phyloP scores from a whole-genome alignment of 2,329 filamentous ascomycete genomes.

The Colletotrichum costaricense region DNA sequence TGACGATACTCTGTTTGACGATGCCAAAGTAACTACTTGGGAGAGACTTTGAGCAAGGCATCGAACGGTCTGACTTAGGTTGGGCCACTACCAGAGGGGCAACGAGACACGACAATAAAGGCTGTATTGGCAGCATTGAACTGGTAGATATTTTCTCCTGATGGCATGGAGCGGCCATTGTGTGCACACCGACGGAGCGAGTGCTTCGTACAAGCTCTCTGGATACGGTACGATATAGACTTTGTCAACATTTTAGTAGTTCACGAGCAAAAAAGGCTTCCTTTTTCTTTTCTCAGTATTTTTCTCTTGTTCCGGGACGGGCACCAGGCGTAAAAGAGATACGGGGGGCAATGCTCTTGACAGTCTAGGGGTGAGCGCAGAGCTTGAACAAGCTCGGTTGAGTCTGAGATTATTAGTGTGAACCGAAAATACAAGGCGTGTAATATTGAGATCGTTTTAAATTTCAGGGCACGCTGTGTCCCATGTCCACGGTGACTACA shows the following conservation, averaged over 20 bases:
- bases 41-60: neutral
- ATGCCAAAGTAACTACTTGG: too few species aligned
- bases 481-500: neutral
- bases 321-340: neutral
- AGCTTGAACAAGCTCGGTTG: neutral
- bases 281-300: neutral
- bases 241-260: neutral
- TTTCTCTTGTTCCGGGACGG: neutral
- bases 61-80: neutral
- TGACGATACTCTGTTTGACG: neutral
- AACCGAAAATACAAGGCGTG: neutral
- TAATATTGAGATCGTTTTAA: neutral
- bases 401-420: neutral
- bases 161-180: neutral
- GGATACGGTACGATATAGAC: conserved; percentile 31
- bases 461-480: too few species aligned
- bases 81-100: neutral
- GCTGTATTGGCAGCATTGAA: neutral
- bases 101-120: conserved; percentile 14
- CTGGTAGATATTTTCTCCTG: conserved; percentile 13
- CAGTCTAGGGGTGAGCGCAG: neutral
- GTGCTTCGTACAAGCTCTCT: neutral
- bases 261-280: neutral
- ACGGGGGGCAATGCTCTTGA: neutral
- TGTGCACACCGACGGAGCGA: neutral